Base-by-base conservation (phyloP, 371 early-diverging fungal genomes). In the Syncephalastrum contaminatum region DNA sequence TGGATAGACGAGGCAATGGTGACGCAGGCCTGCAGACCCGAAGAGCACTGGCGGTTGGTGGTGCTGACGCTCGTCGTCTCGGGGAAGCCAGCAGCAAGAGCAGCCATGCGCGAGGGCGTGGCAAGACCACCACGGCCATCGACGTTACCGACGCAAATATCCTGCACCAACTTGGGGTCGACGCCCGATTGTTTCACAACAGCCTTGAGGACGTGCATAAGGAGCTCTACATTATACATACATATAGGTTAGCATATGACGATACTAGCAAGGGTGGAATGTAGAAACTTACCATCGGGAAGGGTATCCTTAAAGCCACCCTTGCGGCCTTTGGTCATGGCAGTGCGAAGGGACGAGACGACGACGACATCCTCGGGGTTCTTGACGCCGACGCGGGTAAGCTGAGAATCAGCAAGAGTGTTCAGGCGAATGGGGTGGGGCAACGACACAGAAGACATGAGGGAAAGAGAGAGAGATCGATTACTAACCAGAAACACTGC, bases 21-120 rank as follows among this genome's bases (percentile, higher is more conserved):
- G 51, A 89, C 93, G 54, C 93, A 87, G 21, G 98, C 96, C 72
- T 98, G 96, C 47, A 99, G 85, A 63, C 99, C 98, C 56, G 91
- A 91, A 48, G 95, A 96, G 82, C 98, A 99, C 79, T 96, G 96
- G 42, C 98, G 89, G 87, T 99, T 99, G 68, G 93, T 82, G 51
- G 96, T 94, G 63, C 81, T 83, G 51, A 94, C 82, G 44, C 91
- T 78, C 48, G 90, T 83, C 18, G 83, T 81, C 52, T 92, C 87
- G 18, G 98, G 95, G 81, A 92, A 90, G 43, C 95, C 98, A 60
- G 96, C 97, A 67, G 93, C 88, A 51, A 98, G 82, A 47, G 91
- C 84, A 43, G 99, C 97, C 96, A 97, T 96, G 56, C 99, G 87
- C 20, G 97, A 88, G 48, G 88, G 85, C 47, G 92, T 95, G 53